Conservation (phyloP, 805 yeast species). For the Scheffersomyces amazonensis region DNA sequence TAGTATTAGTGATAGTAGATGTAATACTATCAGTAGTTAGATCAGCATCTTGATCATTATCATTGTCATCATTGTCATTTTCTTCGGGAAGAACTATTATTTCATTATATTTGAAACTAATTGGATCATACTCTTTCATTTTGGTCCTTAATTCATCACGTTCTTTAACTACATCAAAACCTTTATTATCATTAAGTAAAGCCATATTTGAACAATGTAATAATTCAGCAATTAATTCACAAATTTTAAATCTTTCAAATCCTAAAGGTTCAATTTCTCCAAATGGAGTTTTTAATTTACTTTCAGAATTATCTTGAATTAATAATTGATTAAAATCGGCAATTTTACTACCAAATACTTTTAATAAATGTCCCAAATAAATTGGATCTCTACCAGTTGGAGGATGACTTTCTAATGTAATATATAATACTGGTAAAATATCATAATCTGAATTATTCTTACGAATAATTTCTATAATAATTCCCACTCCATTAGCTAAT, state of each 20-base stretch:
- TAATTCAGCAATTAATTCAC: slow-evolving; percentile 45
- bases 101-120: slow-evolving; percentile 45
- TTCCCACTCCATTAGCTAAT: slow-evolving; percentile 48
- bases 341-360: slow-evolving; percentile 38
- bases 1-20: background rate
- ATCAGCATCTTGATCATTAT: slow-evolving; percentile 5
- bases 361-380: slow-evolving; percentile 41
- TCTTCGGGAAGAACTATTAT: slow-evolving; percentile 32
- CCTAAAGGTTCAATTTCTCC: slow-evolving; percentile 43
- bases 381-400: slow-evolving; percentile 49
- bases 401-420: slow-evolving; percentile 44
- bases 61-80: slow-evolving; percentile 4
- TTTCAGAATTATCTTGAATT: slow-evolving; percentile 14
- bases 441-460: slow-evolving; percentile 47
- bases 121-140: slow-evolving; percentile 42
- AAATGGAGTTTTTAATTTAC: slow-evolving; percentile 26
- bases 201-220: slow-evolving; percentile 49
- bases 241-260: slow-evolving; percentile 44
- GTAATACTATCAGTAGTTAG: slow-evolving; percentile 1
- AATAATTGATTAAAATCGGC: slow-evolving; percentile 35
- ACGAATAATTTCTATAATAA: slow-evolving; percentile 43
- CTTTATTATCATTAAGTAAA: slow-evolving; percentile 42
- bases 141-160: slow-evolving; percentile 36
- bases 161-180: slow-evolving; percentile 37
- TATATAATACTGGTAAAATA: slow-evolving; percentile 42